Conservation (phyloP, 768 basidiomycete genomes). For the Melanogaster broomeanus region DNA sequence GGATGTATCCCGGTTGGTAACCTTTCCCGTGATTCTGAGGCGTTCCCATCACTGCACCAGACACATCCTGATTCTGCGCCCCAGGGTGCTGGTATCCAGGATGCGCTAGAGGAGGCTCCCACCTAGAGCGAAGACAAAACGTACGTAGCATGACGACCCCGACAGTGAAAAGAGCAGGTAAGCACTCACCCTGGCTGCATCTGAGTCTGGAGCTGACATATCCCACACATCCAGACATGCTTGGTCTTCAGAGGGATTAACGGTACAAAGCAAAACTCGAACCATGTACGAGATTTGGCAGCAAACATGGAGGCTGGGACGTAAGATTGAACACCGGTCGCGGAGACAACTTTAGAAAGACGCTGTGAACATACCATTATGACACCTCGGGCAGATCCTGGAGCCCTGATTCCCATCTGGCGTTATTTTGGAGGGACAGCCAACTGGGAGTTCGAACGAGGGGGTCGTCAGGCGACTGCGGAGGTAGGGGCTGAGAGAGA, state of each 20-base stretch:
- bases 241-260: slow-evolving; percentile 63
- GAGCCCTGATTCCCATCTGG: slow-evolving; percentile 53
- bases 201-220: slow-evolving; percentile 65
- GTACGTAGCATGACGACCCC: not conserved
- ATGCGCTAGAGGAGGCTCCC: slow-evolving; percentile 37
- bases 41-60: not conserved
- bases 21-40: slow-evolving; percentile 16
- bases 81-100: slow-evolving; percentile 41
- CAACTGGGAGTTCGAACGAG: slow-evolving; percentile 46
- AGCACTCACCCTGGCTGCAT: slow-evolving; percentile 50
- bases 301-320: slow-evolving; percentile 55
- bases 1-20: slow-evolving; percentile 32
- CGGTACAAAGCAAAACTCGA: slow-evolving; percentile 76
- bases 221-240: slow-evolving; percentile 69
- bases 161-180: not conserved
- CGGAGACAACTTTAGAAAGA: not conserved
- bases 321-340: not conserved
- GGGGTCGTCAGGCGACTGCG: slow-evolving; percentile 8
- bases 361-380: slow-evolving; percentile 57
- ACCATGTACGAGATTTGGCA: slow-evolving; percentile 70
- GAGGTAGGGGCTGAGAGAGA: not conserved
- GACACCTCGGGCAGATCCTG: slow-evolving; percentile 68
- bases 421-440: slow-evolving; percentile 61
- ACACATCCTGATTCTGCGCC: slow-evolving; percentile 12
- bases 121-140: slow-evolving; percentile 18